A percentile compares a stretch with the other conserved stretches of the same genome.
phyloP scores from a whole-genome alignment of 257 asterid species.

The Nicotiana paniculata region DNA sequence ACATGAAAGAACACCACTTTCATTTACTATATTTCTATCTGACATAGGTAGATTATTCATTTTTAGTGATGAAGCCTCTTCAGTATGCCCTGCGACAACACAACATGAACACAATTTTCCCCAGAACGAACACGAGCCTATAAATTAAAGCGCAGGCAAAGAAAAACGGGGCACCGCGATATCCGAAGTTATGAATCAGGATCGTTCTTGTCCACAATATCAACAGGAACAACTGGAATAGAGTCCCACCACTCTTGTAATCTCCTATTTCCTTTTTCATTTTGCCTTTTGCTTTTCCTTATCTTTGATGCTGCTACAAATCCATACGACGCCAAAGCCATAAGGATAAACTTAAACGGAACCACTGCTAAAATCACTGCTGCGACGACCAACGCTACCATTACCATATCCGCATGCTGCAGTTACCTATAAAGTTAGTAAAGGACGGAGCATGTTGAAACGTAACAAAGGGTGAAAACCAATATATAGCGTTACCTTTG shows the following conservation, averaged over 20 bases:
- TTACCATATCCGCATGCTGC: constrained; percentile 75
- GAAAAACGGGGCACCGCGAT: no score
- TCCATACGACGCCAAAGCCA: constrained; percentile 27
- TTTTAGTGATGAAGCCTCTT: neutral
- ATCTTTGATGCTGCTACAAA: constrained; percentile 34
- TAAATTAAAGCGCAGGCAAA: no score
- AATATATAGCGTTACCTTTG: constrained; percentile 43
- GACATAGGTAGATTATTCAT: neutral
- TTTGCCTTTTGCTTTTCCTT: constrained; percentile 34
- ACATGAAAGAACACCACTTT: neutral
- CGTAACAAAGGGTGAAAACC: neutral
- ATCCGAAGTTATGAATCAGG: neutral
- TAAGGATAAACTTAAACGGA: constrained; percentile 59
- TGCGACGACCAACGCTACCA: constrained; percentile 23
- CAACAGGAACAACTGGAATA: constrained; percentile 63
- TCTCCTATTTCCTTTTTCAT: constrained; percentile 58
- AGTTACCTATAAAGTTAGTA: neutral
- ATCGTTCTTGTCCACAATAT: constrained; percentile 26
- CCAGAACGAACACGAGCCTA: no score
- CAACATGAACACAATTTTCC: no score
- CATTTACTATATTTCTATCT: neutral
- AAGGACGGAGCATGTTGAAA: neutral
- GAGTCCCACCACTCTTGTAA: constrained; percentile 95
- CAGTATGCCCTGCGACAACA: neutral
- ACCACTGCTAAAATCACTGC: constrained; percentile 48